Base-by-base conservation (phyloP, 2,329 filamentous ascomycete species). In the Colletotrichum tofieldiae region DNA sequence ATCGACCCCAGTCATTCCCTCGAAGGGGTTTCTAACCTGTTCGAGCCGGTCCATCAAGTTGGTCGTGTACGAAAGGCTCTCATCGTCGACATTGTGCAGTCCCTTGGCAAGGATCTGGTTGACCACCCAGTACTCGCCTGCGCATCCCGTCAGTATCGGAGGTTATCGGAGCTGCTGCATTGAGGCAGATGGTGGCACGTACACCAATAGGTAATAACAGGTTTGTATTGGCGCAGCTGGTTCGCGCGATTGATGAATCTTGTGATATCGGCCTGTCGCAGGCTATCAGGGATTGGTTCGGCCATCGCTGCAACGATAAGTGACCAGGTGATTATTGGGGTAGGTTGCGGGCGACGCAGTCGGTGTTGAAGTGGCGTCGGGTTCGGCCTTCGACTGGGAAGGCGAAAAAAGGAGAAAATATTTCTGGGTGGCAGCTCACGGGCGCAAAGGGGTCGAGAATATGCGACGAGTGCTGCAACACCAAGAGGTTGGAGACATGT, bases 171-270 rank as follows among this genome's bases (percentile, higher is more conserved):
- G 8, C 23, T 61, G n/a, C 41, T n/a, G 23, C 11, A 23, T 3
- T 11, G 43, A 29, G 2, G 61, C 43, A 39, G 65, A 41, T 65
- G 29, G 43, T 12, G 41, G 12, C 29, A 88, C 93, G 79, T 88
- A 97, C 96, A 96, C 95, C 96, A 98, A 82, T 98, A 99, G 74
- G 95, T 89, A 76, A 98, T 89, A 72, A 96, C 94, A 11, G 96
- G 96, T 82, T 96, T 96, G 79, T 92, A 90, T 71, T 89, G 89
- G 81, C 96, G 93, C 60, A 99, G 89, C 85, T 99, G 96, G 45
- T 90, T 89, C 43, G 94, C 96, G 78, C 96, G 91, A 66, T 92
- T 89, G 74, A 95, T 92, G 82, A 97, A 98, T 73, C 94, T 93
- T 75, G 91, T 91, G 79, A 98, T 91, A 80, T 98, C 95, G 72